Percentiles rank a stretch among this genome's conserved stretches.
These are phyloP conservation scores for Fusarium azukiicola DNA, from an alignment of 2,329 filamentous ascomycete genomes.

Conservation along the genomic window DNA sequence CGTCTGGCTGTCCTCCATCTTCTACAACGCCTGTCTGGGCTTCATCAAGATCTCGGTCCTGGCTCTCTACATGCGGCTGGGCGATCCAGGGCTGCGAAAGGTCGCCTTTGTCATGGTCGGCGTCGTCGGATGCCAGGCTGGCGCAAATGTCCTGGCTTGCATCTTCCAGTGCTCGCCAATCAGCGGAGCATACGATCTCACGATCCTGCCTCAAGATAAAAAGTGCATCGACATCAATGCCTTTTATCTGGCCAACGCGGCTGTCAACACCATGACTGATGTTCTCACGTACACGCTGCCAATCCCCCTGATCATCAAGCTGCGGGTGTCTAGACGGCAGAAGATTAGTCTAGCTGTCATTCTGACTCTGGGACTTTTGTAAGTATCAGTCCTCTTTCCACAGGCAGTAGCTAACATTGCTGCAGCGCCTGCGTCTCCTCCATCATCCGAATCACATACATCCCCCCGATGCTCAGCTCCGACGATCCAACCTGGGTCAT, in stretches of 20 bases:
- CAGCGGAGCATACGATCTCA: slow-evolving; percentile 31
- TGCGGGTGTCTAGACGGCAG: slow-evolving; percentile 37
- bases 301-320: slow-evolving; percentile 23
- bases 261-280: slow-evolving; percentile 43
- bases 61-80: slow-evolving; percentile 36
- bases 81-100: slow-evolving; percentile 36
- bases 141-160: slow-evolving; percentile 40
- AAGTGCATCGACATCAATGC: slow-evolving; percentile 44
- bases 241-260: slow-evolving; percentile 39
- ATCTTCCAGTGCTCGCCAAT: slow-evolving; percentile 42
- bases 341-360: slow-evolving; percentile 42
- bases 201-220: not conserved
- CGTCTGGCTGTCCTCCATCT: slow-evolving; percentile 43
- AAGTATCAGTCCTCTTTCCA: not conserved
- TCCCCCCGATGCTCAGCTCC: slow-evolving; percentile 44
- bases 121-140: slow-evolving; percentile 39
- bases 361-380: slow-evolving; percentile 40
- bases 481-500: slow-evolving; percentile 41
- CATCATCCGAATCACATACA: slow-evolving; percentile 45
- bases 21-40: slow-evolving; percentile 45
- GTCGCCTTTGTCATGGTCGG: slow-evolving; percentile 42
- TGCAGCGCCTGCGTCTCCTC: slow-evolving; percentile 39
- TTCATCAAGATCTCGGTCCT: slow-evolving; percentile 47
- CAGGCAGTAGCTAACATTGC: not conserved
- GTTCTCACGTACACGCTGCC: slow-evolving; percentile 35